A percentile compares a stretch with the other conserved stretches of the same genome.
These are phyloP conservation scores for Tilletia walkeri DNA, from an alignment of 1,284 basidiomycete genomes.

Conservation along the genomic window DNA sequence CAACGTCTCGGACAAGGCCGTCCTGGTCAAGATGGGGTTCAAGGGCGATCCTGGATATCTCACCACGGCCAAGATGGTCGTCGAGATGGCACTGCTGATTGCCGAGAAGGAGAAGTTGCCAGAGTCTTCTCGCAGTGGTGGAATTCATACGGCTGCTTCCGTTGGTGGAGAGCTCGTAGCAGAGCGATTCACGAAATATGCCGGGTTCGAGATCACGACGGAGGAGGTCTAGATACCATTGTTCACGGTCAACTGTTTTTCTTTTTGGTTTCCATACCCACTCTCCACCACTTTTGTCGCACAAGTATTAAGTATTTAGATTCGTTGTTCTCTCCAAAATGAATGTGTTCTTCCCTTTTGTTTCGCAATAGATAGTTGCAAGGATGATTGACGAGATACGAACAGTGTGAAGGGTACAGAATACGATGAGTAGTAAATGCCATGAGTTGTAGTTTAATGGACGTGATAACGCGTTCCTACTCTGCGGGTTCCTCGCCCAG, in stretches of 20 bases:
- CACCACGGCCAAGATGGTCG: slow-evolving; percentile 68
- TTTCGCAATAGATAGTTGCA: too few species aligned
- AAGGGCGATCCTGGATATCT: slow-evolving; percentile 79
- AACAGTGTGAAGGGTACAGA: too few species aligned
- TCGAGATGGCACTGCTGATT: slow-evolving; percentile 72
- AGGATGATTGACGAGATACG: too few species aligned
- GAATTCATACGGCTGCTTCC: slow-evolving; percentile 73
- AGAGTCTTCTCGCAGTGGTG: slow-evolving; percentile 65
- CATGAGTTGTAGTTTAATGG: too few species aligned
- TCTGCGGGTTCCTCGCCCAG: slow-evolving; percentile 47
- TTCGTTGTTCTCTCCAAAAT: too few species aligned
- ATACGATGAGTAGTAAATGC: too few species aligned
- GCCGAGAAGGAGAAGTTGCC: slow-evolving; percentile 61
- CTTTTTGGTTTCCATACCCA: too few species aligned
- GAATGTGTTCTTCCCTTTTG: too few species aligned
- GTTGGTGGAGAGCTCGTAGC: slow-evolving; percentile 73
- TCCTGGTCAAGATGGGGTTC: slow-evolving; percentile 66
- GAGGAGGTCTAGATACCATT: slow-evolving; percentile 19
- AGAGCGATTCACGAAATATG: slow-evolving; percentile 65
- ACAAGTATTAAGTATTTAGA: too few species aligned
- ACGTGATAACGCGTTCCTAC: too few species aligned
- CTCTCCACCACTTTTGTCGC: too few species aligned
- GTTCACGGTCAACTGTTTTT: not conserved
- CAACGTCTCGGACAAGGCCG: slow-evolving; percentile 30
- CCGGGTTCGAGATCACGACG: slow-evolving; percentile 64